These are phyloP conservation scores for Schizophyllum amplum DNA, from an alignment of 1,284 basidiomycete genomes.

Conservation along the genomic window DNA sequence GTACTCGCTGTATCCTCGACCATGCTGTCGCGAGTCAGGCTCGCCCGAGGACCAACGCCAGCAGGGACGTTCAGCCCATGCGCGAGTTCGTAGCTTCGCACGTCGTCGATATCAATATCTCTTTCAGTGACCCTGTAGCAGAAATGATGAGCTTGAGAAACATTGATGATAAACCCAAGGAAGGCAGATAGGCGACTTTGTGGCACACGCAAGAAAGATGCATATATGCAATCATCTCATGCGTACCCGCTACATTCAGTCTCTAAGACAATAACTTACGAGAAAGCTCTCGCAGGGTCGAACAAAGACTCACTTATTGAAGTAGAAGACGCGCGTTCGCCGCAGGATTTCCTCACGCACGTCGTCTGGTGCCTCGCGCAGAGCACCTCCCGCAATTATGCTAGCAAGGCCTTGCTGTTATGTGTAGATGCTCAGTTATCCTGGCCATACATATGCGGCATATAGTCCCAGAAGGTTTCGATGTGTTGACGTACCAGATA, in stretches of 20 bases:
- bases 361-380: constrained; percentile 29
- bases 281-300: not conserved
- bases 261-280: no score
- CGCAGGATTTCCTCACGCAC: constrained; percentile 39
- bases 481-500: constrained; percentile 41
- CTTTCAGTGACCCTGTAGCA: constrained; percentile 10
- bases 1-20: not conserved
- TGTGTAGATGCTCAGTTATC: no score
- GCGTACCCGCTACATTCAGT: no score
- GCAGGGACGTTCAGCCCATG: not conserved
- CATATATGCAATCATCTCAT: no score
- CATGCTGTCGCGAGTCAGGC: not conserved
- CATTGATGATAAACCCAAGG: no score
- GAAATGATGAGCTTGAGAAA: not conserved
- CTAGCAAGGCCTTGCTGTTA: constrained; percentile 61
- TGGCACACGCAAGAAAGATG: no score
- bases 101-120: constrained; percentile 10
- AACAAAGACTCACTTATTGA: constrained; percentile 45
- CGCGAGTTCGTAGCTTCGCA: constrained; percentile 10
- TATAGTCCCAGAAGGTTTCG: not conserved
- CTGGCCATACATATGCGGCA: not conserved
- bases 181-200: not conserved
- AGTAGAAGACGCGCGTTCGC: constrained; percentile 60
- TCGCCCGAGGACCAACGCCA: not conserved
- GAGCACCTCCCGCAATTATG: constrained; percentile 36